Conservation (phyloP, 129 eudicot genomes). For the Pseudognaphalium luteoalbum region DNA sequence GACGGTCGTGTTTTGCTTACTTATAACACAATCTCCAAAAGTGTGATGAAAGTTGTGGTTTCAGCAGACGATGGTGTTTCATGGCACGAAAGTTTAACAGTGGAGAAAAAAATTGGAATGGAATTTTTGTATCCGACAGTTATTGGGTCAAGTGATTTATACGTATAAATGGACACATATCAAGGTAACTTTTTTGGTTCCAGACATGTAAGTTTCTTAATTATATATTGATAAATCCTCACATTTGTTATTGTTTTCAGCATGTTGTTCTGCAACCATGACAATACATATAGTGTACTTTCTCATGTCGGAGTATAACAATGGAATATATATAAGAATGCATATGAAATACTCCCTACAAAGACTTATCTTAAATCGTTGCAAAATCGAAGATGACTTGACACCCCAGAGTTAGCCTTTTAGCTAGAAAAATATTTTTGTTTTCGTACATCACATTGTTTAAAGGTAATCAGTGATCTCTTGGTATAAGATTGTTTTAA, state of each 20-base stretch:
- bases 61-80: conserved; percentile 75
- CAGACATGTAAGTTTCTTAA: too few relatives aligned
- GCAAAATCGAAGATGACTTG: not conserved
- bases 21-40: too few relatives aligned
- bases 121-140: conserved; percentile 84
- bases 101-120: conserved; percentile 66
- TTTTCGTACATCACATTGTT: not conserved
- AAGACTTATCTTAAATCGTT: not conserved
- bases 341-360: too few relatives aligned
- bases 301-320: too few relatives aligned
- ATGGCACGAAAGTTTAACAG: conserved; percentile 54
- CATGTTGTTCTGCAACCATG: conserved; percentile 55
- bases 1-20: too few relatives aligned
- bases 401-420: not conserved
- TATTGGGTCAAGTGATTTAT: conserved; percentile 61
- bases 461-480: not conserved
- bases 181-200: conserved; percentile 44
- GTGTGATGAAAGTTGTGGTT: too few relatives aligned
- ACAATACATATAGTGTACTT: not conserved
- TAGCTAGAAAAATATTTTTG: not conserved
- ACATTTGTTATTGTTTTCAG: conserved; percentile 29
- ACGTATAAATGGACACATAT: conserved; percentile 72
- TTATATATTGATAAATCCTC: too few relatives aligned
- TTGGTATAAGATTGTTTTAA: too few relatives aligned
- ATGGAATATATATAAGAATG: too few relatives aligned